Conservation (phyloP, 331 rosid genomes). For the Rosa hybrid region DNA sequence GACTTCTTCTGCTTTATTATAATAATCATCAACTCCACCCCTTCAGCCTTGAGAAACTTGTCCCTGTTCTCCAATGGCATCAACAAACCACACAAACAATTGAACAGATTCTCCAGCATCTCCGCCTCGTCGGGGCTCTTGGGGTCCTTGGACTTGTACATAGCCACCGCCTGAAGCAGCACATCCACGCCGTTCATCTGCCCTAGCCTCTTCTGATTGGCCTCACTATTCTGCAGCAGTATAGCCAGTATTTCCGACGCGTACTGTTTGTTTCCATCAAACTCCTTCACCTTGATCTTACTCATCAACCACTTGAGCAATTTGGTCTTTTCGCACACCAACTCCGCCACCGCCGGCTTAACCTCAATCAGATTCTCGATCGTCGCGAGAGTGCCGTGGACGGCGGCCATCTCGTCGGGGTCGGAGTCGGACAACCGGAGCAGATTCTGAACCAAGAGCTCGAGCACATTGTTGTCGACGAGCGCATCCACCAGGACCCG, state of each 20-base stretch:
- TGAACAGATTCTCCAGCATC: conserved; percentile 91
- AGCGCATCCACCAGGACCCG: conserved; percentile 70
- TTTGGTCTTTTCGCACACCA: conserved; percentile 84
- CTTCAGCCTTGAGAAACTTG: conserved; percentile 93
- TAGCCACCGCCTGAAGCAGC: conserved; percentile 91
- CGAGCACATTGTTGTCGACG: conserved; percentile 70
- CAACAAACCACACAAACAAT: conserved; percentile 83
- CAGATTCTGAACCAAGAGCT: conserved; percentile 73
- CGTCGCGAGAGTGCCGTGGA: conserved; percentile 67
- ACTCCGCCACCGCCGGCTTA: conserved; percentile 82
- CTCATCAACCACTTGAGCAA: conserved; percentile 79
- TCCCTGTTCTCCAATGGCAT: conserved; percentile 97
- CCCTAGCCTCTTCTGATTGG: conserved; percentile 77
- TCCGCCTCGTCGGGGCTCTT: conserved; percentile 89
- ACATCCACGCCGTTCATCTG: conserved; percentile 96
- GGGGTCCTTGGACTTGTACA: conserved; percentile 88
- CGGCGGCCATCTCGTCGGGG: conserved; percentile 69
- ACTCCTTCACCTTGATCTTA: conserved; percentile 85
- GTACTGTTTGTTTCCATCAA: conserved; percentile 83
- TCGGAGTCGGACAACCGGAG: conserved; percentile 69
- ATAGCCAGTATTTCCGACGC: conserved; percentile 92
- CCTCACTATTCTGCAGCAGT: conserved; percentile 71
- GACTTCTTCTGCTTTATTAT: conserved; percentile 93
- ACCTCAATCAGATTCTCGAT: conserved; percentile 87
- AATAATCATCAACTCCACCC: conserved; percentile 93